Conservation (phyloP, 2,329 filamentous ascomycete species). For the Trichoderma sp. region DNA sequence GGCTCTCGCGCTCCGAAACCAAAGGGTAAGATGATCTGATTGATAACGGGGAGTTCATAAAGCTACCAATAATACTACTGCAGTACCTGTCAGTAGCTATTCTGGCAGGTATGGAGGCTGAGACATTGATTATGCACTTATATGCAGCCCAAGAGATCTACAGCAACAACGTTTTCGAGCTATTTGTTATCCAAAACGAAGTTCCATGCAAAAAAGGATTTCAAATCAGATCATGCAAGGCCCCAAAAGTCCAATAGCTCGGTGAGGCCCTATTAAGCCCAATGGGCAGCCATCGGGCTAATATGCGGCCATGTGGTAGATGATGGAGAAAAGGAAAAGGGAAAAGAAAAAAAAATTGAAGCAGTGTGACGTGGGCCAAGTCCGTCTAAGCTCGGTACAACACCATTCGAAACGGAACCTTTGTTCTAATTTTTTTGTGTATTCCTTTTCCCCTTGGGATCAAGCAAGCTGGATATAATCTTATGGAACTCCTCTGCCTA, state of each 20-base stretch:
- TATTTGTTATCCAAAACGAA: not conserved
- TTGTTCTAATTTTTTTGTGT: not conserved
- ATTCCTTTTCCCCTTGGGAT: not conserved
- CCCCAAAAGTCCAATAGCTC: not conserved
- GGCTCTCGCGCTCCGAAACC: not conserved
- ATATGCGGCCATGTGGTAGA: not conserved
- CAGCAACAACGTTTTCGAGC: not conserved
- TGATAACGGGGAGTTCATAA: not conserved
- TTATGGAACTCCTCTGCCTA: not conserved
- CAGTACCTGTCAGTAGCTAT: not conserved
- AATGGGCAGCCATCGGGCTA: slow-evolving; percentile 1
- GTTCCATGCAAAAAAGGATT: not conserved
- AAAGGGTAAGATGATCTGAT: not conserved
- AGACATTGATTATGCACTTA: slow-evolving; percentile 1
- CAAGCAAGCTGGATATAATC: not conserved
- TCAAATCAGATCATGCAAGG: not conserved
- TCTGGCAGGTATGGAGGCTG: slow-evolving; percentile 1
- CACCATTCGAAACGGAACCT: not conserved
- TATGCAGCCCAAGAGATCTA: not conserved
- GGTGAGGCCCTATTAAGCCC: not conserved
- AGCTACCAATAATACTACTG: not conserved
- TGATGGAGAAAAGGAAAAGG: not conserved
- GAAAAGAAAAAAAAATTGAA: not conserved
- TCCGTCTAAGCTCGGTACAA: not conserved
- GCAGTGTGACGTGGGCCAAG: not conserved